Conservation (phyloP, 2,329 filamentous ascomycete genomes). For the Hirsutella rhossiliensis region DNA sequence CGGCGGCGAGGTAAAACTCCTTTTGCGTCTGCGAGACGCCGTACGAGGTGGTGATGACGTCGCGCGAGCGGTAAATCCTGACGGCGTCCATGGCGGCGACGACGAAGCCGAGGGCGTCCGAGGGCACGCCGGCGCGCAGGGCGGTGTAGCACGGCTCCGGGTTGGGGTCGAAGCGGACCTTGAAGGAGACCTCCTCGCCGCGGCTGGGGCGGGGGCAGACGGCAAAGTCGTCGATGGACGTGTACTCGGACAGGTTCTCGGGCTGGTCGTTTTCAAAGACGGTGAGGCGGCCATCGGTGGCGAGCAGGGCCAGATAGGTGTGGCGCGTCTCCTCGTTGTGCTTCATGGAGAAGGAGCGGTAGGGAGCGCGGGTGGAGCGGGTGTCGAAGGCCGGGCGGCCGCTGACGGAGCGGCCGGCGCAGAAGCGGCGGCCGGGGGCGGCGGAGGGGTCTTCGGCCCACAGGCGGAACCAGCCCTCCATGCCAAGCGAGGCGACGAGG, state of each 20-base stretch:
- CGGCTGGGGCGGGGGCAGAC: slow-evolving; percentile 59
- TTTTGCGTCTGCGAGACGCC: slow-evolving; percentile 47
- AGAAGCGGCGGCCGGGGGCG: slow-evolving; percentile 71
- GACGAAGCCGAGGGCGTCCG: slow-evolving; percentile 67
- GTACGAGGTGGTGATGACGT: slow-evolving; percentile 38
- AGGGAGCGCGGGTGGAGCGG: slow-evolving; percentile 46
- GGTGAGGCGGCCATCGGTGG: slow-evolving; percentile 66
- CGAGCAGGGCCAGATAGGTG: slow-evolving; percentile 76
- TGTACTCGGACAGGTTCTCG: slow-evolving; percentile 68
- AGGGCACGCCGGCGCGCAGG: slow-evolving; percentile 67
- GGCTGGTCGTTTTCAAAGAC: slow-evolving; percentile 79
- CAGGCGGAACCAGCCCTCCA: slow-evolving; percentile 81
- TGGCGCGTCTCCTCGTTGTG: slow-evolving; percentile 67
- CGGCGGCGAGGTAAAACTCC: slow-evolving; percentile 75
- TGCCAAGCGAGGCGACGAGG: slow-evolving; percentile 75
- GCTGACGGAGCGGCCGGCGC: slow-evolving; percentile 37
- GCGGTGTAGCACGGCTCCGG: slow-evolving; percentile 68
- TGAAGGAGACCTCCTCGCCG: slow-evolving; percentile 80
- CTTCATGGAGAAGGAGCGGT: slow-evolving; percentile 76
- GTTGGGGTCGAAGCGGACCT: slow-evolving; percentile 80
- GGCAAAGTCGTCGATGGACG: slow-evolving; percentile 61
- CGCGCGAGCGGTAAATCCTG: slow-evolving; percentile 67
- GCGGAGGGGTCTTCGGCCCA: slow-evolving; percentile 88
- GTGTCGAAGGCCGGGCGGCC: slow-evolving; percentile 43
- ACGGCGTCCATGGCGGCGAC: slow-evolving; percentile 79